Evolutionary conservation across 352 stramenopile genomes (phyloP).

Genomic region (Phytophthora brassicae): DNA sequence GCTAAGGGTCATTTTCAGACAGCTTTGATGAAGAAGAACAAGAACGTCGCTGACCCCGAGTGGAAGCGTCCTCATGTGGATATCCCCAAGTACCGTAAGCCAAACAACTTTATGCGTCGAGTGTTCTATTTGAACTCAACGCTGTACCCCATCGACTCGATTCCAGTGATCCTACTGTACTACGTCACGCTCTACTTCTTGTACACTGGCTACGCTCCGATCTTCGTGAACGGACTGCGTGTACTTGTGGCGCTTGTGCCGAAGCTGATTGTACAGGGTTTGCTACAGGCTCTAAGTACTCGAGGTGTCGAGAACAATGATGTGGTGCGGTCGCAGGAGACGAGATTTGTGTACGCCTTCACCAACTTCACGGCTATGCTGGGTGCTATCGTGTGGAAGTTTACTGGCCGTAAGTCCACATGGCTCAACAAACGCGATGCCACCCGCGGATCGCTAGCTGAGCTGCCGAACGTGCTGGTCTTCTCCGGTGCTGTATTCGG

Average conservation of each 20-base stretch:
- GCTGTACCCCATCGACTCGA: constrained; percentile 77
- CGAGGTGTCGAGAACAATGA: constrained; percentile 81
- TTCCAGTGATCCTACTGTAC: constrained; percentile 80
- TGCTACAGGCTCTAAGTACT: constrained; percentile 73
- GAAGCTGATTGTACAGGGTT: constrained; percentile 74
- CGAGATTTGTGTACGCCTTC: constrained; percentile 83
- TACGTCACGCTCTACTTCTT: constrained; percentile 88
- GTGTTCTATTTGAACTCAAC: constrained; percentile 87
- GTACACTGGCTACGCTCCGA: constrained; percentile 77
- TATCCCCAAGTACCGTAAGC: constrained; percentile 79
- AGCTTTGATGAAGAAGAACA: constrained; percentile 84
- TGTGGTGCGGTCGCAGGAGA: constrained; percentile 78
- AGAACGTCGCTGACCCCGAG: constrained; percentile 74
- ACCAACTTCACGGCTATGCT: constrained; percentile 79
- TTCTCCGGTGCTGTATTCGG: constrained; percentile 75
- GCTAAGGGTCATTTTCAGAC: constrained; percentile 88
- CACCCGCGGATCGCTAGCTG: constrained; percentile 60
- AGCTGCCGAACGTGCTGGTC: constrained; percentile 83
- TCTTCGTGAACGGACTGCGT: constrained; percentile 78
- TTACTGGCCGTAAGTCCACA: constrained; percentile 71
- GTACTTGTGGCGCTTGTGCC: constrained; percentile 56
- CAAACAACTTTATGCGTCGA: constrained; percentile 80
- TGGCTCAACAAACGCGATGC: constrained; percentile 74
- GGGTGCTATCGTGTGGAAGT: constrained; percentile 79
- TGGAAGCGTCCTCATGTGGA: constrained; percentile 74